Conservation (phyloP, 2,329 filamentous ascomycete genomes). For the Nectriaceae sp. region DNA sequence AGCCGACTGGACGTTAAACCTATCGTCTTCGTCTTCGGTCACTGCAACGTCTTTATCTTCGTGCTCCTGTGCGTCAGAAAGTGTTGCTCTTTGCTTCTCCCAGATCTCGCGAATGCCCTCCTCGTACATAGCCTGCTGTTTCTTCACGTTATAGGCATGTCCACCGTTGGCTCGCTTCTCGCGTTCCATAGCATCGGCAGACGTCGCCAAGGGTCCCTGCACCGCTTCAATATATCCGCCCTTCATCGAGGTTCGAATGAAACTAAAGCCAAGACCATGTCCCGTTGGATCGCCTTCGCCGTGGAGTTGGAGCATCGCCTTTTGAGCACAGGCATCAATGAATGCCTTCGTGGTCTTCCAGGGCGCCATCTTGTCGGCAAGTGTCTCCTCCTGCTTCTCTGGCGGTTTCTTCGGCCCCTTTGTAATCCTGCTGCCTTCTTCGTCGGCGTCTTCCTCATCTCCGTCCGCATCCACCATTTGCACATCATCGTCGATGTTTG, state of each 20-base stretch:
- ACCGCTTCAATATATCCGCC: constrained; percentile 88
- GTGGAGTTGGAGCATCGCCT: constrained; percentile 94
- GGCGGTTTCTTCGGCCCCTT: constrained; percentile 45
- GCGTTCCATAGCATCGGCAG: constrained; percentile 83
- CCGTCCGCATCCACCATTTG: constrained; percentile 66
- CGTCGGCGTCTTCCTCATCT: constrained; percentile 50
- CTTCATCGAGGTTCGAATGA: constrained; percentile 98
- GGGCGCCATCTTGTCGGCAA: constrained; percentile 87
- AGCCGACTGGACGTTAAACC: constrained; percentile 72
- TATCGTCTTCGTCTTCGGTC: constrained; percentile 63
- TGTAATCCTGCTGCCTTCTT: constrained; percentile 41
- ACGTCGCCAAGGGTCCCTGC: constrained; percentile 63
- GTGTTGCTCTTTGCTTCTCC: constrained; percentile 79
- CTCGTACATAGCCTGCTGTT: constrained; percentile 90
- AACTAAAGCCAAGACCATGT: constrained; percentile 91
- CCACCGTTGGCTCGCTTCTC: constrained; percentile 88
- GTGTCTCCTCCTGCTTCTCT: constrained; percentile 64
- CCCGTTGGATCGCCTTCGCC: constrained; percentile 94
- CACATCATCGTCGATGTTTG: constrained; percentile 64
- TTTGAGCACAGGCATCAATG: constrained; percentile 87
- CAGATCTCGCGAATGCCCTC: constrained; percentile 90
- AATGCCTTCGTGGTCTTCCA: constrained; percentile 99
- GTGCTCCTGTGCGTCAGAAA: constrained; percentile 72
- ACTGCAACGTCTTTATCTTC: constrained; percentile 61
- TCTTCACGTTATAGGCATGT: constrained; percentile 96